phyloP scores from a whole-genome alignment of 345 rosid species.

The Eucalyptus leucophloia region DNA sequence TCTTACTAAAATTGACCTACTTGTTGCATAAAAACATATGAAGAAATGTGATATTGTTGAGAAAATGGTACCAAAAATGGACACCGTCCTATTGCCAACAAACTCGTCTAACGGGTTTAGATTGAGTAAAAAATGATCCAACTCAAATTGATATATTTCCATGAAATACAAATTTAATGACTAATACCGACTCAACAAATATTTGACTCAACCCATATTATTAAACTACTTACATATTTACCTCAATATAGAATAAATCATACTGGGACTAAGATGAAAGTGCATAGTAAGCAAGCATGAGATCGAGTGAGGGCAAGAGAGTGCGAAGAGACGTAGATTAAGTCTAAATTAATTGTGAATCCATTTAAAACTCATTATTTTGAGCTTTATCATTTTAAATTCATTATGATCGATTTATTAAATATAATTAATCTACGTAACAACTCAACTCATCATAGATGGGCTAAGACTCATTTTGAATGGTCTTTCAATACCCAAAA shows the following conservation, averaged over 20 bases:
- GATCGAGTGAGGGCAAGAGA: not conserved
- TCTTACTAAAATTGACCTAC: not conserved
- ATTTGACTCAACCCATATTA: not conserved
- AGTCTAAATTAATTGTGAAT: not conserved
- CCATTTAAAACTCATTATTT: no score
- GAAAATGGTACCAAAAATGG: not conserved
- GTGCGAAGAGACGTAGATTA: not conserved
- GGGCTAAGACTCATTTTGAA: not conserved
- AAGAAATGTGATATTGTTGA: not conserved
- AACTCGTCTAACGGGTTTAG: fast-evolving
- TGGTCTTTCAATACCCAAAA: not conserved
- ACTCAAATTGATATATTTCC: no score
- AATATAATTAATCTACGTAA: not conserved
- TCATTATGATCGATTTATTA: not conserved
- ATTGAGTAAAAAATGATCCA: not conserved
- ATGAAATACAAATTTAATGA: no score
- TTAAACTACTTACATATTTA: no score
- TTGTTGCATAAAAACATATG: not conserved
- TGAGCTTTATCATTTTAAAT: not conserved
- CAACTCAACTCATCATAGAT: not conserved
- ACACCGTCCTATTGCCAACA: no score
- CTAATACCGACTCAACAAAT: no score
- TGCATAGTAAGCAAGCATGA: no score
- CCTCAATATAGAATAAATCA: not conserved
- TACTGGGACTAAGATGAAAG: fast-evolving